These are phyloP conservation scores for Chalciporus pseudorubinellus DNA, from an alignment of 768 basidiomycete genomes.

Conservation along the genomic window DNA sequence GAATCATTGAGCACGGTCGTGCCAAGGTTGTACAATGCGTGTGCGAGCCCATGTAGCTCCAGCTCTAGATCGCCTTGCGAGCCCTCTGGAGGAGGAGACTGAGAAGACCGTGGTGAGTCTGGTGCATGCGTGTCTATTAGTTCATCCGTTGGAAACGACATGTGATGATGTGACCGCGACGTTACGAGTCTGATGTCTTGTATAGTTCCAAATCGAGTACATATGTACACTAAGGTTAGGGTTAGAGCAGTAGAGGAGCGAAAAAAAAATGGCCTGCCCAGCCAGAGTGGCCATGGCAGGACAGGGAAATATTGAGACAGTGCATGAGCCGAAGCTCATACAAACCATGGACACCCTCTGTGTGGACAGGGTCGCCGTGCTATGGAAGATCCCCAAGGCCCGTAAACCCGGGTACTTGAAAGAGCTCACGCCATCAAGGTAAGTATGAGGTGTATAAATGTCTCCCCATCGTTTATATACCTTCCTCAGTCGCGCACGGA, in stretches of 20 bases:
- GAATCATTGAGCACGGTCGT: constrained; percentile 83
- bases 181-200: not conserved
- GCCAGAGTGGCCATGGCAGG: constrained; percentile 54
- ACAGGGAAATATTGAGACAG: constrained; percentile 80
- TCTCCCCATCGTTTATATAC: constrained; percentile 29
- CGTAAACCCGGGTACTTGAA: constrained; percentile 56
- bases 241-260: constrained; percentile 26
- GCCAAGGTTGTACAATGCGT: constrained; percentile 75
- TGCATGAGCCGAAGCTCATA: constrained; percentile 70
- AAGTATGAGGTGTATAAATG: constrained; percentile 42
- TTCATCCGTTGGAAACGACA: constrained; percentile 8
- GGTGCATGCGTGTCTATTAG: constrained; percentile 21
- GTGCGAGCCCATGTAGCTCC: constrained; percentile 73
- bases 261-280: constrained; percentile 34
- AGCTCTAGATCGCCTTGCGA: constrained; percentile 72
- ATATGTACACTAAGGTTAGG: constrained; percentile 35
- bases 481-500: constrained; percentile 19
- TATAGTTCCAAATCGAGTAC: not conserved
- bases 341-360: constrained; percentile 46
- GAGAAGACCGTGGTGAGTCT: constrained; percentile 65
- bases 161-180: not conserved
- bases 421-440: constrained; percentile 62
- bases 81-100: constrained; percentile 69
- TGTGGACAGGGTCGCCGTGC: constrained; percentile 56
- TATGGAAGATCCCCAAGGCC: constrained; percentile 52